These are phyloP conservation scores for Pichia sp. DNA, from an alignment of 1,139 yeast genomes.

Conservation along the genomic window DNA sequence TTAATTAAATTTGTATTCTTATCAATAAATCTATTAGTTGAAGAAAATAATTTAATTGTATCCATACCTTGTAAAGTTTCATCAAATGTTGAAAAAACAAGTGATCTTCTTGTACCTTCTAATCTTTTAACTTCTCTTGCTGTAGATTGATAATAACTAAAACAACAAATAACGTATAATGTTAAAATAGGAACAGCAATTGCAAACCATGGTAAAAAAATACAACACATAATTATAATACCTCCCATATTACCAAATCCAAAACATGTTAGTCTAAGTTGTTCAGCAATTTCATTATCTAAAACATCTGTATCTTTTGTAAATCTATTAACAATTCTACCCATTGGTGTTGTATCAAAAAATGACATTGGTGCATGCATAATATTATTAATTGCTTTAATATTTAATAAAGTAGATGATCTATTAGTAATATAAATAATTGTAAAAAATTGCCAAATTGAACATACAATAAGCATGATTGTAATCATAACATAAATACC, in stretches of 20 bases:
- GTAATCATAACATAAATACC: slow-evolving; percentile 53
- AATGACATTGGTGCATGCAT: slow-evolving; percentile 70
- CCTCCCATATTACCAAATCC: slow-evolving; percentile 44
- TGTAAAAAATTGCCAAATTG: slow-evolving; percentile 47
- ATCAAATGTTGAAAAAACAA: slow-evolving; percentile 56
- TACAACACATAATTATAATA: slow-evolving; percentile 42
- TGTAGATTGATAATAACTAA: slow-evolving; percentile 51
- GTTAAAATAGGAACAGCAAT: slow-evolving; percentile 39
- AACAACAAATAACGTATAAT: slow-evolving; percentile 32
- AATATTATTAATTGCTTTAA: slow-evolving; percentile 54
- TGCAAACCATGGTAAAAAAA: slow-evolving; percentile 49
- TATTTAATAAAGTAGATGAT: slow-evolving; percentile 37
- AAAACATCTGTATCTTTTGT: slow-evolving; percentile 81
- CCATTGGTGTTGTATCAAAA: slow-evolving; percentile 64
- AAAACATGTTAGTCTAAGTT: slow-evolving; percentile 45
- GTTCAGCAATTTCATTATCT: slow-evolving; percentile 68
- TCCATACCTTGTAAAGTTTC: slow-evolving; percentile 52
- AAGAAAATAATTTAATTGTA: slow-evolving; percentile 49
- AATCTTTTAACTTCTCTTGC: slow-evolving; percentile 59
- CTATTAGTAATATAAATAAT: slow-evolving; percentile 49
- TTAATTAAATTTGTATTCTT: slow-evolving; percentile 40
- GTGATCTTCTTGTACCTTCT: slow-evolving; percentile 57
- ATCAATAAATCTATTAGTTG: slow-evolving; percentile 35
- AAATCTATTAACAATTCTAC: slow-evolving; percentile 64
- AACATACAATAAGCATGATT: slow-evolving; percentile 40